A percentile compares a stretch with the other conserved stretches of the same genome.
These are phyloP conservation scores for Herpetomonas muscarum DNA, from an alignment of 208 protist genomes.

Conservation along the genomic window DNA sequence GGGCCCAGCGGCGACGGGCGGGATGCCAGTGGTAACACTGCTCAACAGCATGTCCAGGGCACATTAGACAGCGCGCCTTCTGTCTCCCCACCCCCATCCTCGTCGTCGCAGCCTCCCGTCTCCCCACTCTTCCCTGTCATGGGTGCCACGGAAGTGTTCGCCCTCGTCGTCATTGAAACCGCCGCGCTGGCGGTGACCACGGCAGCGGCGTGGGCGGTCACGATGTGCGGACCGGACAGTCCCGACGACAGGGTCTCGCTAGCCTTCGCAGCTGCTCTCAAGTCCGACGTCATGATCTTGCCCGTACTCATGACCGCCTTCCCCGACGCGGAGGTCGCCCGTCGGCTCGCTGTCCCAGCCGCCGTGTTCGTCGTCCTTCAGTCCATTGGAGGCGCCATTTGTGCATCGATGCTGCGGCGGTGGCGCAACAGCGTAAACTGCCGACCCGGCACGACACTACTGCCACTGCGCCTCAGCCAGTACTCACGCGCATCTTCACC, in stretches of 20 bases:
- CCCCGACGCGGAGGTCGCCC: slow-evolving; percentile 8
- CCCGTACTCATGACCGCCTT: slow-evolving; percentile 24
- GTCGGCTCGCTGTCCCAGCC: slow-evolving; percentile 12
- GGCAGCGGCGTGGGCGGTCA: slow-evolving; percentile 7
- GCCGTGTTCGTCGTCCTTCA: slow-evolving; percentile 22
- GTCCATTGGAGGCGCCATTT: slow-evolving; percentile 11
- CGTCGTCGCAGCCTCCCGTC: too few relatives aligned
- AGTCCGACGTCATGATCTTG: slow-evolving; percentile 24
- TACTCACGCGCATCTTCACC: not conserved
- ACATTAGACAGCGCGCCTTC: not conserved
- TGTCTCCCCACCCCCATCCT: not conserved
- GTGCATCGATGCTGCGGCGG: slow-evolving; percentile 18
- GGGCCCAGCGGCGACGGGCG: too few relatives aligned
- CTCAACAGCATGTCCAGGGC: too few relatives aligned
- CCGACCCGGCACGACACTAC: slow-evolving; percentile 30
- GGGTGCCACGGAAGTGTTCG: not conserved
- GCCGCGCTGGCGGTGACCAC: slow-evolving; percentile 6
- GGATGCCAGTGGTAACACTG: too few relatives aligned
- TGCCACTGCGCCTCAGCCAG: slow-evolving; percentile 28
- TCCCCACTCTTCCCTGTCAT: not conserved
- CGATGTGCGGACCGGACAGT: not conserved
- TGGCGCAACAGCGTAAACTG: slow-evolving; percentile 33
- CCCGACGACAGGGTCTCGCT: slow-evolving; percentile 31
- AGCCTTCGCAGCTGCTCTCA: slow-evolving; percentile 21
- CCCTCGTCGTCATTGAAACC: slow-evolving; percentile 5